These are phyloP conservation scores for Coemansia umbellata DNA, from an alignment of 192 early-diverging fungal genomes.

Conservation along the genomic window DNA sequence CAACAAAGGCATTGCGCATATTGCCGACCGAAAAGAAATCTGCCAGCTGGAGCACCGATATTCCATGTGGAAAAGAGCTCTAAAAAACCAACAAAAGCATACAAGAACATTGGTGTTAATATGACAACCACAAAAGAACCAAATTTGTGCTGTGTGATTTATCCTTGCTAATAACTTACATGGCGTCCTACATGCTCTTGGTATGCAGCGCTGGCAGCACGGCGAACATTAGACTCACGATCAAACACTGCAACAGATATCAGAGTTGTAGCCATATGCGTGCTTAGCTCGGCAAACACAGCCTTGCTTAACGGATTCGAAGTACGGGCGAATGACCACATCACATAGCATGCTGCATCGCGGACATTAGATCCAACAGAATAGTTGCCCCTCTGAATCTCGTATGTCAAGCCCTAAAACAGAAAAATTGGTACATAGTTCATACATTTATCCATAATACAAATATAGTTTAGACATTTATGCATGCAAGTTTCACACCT, in stretches of 20 bases:
- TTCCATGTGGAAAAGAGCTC: constrained; percentile 90
- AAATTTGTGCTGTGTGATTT: no score
- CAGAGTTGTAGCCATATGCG: constrained; percentile 67
- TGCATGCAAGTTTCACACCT: no score
- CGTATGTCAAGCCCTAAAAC: constrained; percentile 77
- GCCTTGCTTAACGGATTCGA: constrained; percentile 59
- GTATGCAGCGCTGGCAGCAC: constrained; percentile 93
- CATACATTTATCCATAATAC: no score
- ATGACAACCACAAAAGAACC: neutral
- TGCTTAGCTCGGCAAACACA: constrained; percentile 61
- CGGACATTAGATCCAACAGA: constrained; percentile 93
- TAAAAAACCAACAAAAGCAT: constrained; percentile 14
- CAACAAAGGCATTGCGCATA: constrained; percentile 67
- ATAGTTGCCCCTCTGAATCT: constrained; percentile 81
- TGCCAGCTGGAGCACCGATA: constrained; percentile 83
- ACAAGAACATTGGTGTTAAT: neutral
- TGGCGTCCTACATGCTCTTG: constrained; percentile 96
- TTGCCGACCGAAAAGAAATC: constrained; percentile 94
- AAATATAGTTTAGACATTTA: no score
- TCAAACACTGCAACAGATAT: constrained; percentile 83
- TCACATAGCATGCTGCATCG: constrained; percentile 95
- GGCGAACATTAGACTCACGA: constrained; percentile 87
- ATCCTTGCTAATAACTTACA: constrained; percentile 44
- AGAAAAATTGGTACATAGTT: no score
- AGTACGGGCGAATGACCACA: constrained; percentile 95